A percentile compares a stretch with the other conserved stretches of the same genome.
phyloP scores from a whole-genome alignment of 2,329 filamentous ascomycete species.

The Dactylella cylindrospora region DNA sequence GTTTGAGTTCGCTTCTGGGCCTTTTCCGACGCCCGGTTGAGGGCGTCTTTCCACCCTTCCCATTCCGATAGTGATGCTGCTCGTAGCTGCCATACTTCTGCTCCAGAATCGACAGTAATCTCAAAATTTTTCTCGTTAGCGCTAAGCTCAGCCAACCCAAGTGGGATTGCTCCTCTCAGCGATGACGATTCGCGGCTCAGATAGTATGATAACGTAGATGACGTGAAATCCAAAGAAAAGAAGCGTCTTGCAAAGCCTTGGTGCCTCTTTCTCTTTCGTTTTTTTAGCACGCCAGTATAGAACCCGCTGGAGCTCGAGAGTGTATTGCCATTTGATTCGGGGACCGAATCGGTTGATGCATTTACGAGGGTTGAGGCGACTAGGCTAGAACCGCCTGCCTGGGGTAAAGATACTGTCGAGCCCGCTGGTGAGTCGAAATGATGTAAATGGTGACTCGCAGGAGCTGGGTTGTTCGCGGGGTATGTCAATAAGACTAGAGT shows the following conservation, averaged over 20 bases:
- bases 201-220: constrained; percentile 94
- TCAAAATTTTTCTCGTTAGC: constrained; percentile 85
- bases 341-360: constrained; percentile 46
- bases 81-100: constrained; percentile 92
- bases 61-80: constrained; percentile 84
- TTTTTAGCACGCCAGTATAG: constrained; percentile 81
- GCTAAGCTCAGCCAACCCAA: constrained; percentile 86
- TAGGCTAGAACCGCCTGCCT: constrained; percentile 2
- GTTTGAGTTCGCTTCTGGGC: constrained; percentile 55
- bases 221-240: constrained; percentile 93
- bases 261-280: constrained; percentile 87
- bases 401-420: constrained; percentile 22
- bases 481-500: constrained; percentile 95
- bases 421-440: constrained; percentile 47
- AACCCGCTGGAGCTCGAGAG: constrained; percentile 39
- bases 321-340: constrained; percentile 20
- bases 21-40: constrained; percentile 78
- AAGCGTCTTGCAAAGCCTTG: constrained; percentile 91
- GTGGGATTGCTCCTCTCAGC: constrained; percentile 83
- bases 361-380: constrained; percentile 26
- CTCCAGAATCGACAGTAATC: constrained; percentile 94
- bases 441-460: constrained; percentile 70
- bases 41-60: constrained; percentile 77
- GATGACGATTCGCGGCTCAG: constrained; percentile 91
- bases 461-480: constrained; percentile 76